These are phyloP conservation scores for Penicillium tannophilum DNA, from an alignment of 495 filamentous ascomycete genomes.

Conservation along the genomic window DNA sequence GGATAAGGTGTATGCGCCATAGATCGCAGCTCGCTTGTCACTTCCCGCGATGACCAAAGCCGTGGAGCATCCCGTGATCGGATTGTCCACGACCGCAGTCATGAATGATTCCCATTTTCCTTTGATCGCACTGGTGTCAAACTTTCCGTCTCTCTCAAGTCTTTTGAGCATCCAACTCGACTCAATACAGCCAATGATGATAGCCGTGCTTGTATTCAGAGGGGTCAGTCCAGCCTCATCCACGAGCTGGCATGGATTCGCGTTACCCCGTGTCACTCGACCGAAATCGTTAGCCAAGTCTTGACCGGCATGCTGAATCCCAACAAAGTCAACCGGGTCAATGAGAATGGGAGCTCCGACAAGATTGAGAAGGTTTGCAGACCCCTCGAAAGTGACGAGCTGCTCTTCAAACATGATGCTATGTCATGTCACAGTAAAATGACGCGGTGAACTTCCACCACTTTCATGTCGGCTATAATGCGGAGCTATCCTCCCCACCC, in stretches of 20 bases:
- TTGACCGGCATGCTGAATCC: conserved; percentile 66
- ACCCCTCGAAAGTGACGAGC: conserved; percentile 19
- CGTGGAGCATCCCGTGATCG: conserved; percentile 55
- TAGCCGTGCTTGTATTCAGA: conserved; percentile 35
- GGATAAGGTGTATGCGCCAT: conserved; percentile 71
- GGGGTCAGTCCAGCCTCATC: conserved; percentile 26
- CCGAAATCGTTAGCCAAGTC: conserved; percentile 74
- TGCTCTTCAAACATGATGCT: conserved; percentile 17
- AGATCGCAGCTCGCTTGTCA: conserved; percentile 71
- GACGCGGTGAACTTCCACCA: background rate
- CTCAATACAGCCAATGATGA: conserved; percentile 71
- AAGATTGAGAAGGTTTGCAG: conserved; percentile 9
- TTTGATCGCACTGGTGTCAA: conserved; percentile 55
- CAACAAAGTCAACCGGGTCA: conserved; percentile 58
- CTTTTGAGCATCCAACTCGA: conserved; percentile 61
- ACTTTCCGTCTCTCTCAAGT: conserved; percentile 54
- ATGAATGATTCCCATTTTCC: conserved; percentile 73
- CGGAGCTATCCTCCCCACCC: background rate
- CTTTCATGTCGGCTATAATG: background rate
- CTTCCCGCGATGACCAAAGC: conserved; percentile 71
- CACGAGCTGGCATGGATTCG: conserved; percentile 39
- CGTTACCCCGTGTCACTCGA: conserved; percentile 62
- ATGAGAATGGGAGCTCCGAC: conserved; percentile 19
- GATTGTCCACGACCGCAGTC: conserved; percentile 59
- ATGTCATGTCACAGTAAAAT: background rate